Evolutionary conservation across 2,329 filamentous ascomycete genomes (phyloP).

Genomic region (Cercospora janseana): DNA sequence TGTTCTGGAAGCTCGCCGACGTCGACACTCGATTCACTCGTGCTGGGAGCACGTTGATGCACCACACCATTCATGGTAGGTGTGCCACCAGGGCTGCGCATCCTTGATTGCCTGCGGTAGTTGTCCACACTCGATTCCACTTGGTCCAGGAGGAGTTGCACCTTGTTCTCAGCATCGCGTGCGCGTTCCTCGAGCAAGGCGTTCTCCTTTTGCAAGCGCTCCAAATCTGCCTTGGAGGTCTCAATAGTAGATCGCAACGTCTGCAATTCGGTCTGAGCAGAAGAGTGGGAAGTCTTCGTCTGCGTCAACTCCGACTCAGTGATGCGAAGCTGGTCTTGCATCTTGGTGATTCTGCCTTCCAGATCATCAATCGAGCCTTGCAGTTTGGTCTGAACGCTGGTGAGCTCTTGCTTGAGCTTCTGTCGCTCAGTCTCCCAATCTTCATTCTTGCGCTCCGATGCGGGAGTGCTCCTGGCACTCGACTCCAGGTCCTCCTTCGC

Average conservation of each 20-base stretch:
- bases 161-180: slow-evolving; percentile 86
- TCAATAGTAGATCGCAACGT: slow-evolving; percentile 43
- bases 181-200: slow-evolving; percentile 76
- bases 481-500: slow-evolving; percentile 29
- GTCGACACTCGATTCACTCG: slow-evolving; percentile 44
- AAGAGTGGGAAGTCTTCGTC: slow-evolving; percentile 53
- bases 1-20: slow-evolving; percentile 36
- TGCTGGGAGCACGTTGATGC: slow-evolving; percentile 47
- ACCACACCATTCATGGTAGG: slow-evolving; percentile 33
- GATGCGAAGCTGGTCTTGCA: slow-evolving; percentile 68
- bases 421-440: slow-evolving; percentile 75
- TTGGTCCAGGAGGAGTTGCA: slow-evolving; percentile 88
- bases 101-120: slow-evolving; percentile 73
- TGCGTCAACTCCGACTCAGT: slow-evolving; percentile 68
- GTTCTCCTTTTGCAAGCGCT: slow-evolving; percentile 82
- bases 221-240: slow-evolving; percentile 65
- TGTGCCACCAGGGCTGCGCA: slow-evolving; percentile 32
- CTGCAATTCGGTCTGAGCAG: slow-evolving; percentile 51
- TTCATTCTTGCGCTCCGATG: slow-evolving; percentile 43
- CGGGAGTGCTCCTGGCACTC: slow-evolving; percentile 37
- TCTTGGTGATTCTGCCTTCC: slow-evolving; percentile 65
- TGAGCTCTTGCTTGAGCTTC: slow-evolving; percentile 66
- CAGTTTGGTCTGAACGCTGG: slow-evolving; percentile 67
- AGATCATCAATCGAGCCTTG: slow-evolving; percentile 64
- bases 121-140: slow-evolving; percentile 92